phyloP scores from a whole-genome alignment of 148 eudicot genomes.

The Dianthus caryophyllus region DNA sequence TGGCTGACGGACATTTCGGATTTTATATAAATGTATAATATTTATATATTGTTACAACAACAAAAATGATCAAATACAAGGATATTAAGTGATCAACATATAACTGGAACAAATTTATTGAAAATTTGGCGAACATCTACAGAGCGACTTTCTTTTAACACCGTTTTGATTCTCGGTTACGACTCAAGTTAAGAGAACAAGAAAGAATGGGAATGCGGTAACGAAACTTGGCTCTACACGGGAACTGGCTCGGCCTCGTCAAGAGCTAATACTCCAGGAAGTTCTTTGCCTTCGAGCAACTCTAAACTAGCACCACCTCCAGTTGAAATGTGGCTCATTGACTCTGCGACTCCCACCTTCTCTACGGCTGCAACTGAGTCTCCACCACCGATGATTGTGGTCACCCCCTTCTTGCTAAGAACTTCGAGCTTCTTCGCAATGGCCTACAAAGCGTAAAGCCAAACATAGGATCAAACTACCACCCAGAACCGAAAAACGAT shows the following conservation, averaged over 20 bases:
- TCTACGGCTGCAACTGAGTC: conserved; percentile 93
- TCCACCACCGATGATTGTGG: conserved; percentile 93
- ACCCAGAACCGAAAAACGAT: too few relatives aligned
- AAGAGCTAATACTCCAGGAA: conserved; percentile 85
- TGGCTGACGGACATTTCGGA: too few relatives aligned
- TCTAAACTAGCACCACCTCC: conserved; percentile 98
- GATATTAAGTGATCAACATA: not conserved
- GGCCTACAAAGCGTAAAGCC: conserved; percentile 35
- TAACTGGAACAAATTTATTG: conserved; percentile 5
- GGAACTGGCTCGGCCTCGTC: conserved; percentile 64
- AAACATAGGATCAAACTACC: too few relatives aligned
- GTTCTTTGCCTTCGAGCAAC: conserved; percentile 83
- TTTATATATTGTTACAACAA: not conserved
- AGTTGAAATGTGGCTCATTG: conserved; percentile 94
- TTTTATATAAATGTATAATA: too few relatives aligned
- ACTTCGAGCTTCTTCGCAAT: conserved; percentile 78
- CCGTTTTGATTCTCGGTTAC: conserved; percentile 17
- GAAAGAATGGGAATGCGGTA: conserved; percentile 9
- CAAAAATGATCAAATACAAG: not conserved
- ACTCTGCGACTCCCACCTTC: conserved; percentile 78
- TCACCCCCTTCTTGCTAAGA: conserved; percentile 76
- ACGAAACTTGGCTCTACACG: conserved; percentile 29
- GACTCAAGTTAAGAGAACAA: conserved; percentile 19
- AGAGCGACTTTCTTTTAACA: conserved; percentile 13
- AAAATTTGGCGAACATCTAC: conserved; percentile 17